These are phyloP conservation scores for Ustilago shanxiensis DNA, from an alignment of 1,284 basidiomycete species.

Conservation along the genomic window DNA sequence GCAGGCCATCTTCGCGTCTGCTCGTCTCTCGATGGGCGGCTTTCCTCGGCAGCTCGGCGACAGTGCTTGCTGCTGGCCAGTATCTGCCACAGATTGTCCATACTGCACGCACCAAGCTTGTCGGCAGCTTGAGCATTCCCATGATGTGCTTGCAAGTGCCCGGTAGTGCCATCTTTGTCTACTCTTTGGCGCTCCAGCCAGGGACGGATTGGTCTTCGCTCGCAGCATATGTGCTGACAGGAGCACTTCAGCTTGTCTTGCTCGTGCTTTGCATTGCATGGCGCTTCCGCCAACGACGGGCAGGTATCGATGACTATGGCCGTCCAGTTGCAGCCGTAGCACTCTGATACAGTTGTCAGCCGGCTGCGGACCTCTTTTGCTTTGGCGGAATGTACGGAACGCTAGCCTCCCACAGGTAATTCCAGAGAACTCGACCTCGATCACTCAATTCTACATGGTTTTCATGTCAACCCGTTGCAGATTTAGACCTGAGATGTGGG, in stretches of 20 bases:
- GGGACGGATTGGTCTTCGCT: constrained; percentile 62
- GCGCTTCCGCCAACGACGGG: constrained; percentile 75
- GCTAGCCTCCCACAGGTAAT: neutral
- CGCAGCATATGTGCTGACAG: constrained; percentile 81
- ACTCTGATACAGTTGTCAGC: constrained; percentile 12
- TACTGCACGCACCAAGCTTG: constrained; percentile 82
- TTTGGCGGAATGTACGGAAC: constrained; percentile 10
- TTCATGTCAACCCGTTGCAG: neutral
- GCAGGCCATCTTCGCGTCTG: constrained; percentile 55
- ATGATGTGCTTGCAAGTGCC: constrained; percentile 97
- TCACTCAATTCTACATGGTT: constrained; percentile 1
- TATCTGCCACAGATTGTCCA: constrained; percentile 88
- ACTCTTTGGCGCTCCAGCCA: constrained; percentile 73
- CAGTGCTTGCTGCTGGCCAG: constrained; percentile 82
- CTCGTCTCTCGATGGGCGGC: constrained; percentile 78
- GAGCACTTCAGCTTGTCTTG: constrained; percentile 84
- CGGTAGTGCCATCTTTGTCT: constrained; percentile 87
- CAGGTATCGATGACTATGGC: constrained; percentile 94
- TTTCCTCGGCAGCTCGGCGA: constrained; percentile 86
- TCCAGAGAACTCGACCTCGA: constrained; percentile 2
- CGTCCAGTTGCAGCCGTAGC: constrained; percentile 73
- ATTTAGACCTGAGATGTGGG: constrained; percentile 4
- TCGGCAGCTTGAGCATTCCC: constrained; percentile 89
- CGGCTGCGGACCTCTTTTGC: neutral
- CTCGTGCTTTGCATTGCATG: constrained; percentile 73